Conservation (phyloP, 768 basidiomycete species). For the Boletellus emodensis region DNA sequence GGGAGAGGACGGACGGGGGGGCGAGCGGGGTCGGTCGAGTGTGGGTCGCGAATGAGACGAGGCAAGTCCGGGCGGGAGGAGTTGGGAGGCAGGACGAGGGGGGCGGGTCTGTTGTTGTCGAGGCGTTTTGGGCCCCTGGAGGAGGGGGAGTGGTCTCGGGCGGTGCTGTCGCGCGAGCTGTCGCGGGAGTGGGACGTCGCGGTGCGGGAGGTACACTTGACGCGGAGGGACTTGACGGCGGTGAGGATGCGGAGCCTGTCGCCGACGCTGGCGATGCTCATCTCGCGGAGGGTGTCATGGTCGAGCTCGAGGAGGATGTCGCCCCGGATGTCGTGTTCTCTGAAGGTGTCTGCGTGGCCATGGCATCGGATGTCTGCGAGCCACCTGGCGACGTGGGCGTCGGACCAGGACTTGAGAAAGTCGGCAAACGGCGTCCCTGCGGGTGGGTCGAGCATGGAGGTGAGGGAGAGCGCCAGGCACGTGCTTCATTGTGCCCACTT, state of each 20-base stretch:
- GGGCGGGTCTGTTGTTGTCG: constrained; percentile 70
- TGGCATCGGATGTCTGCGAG: constrained; percentile 73
- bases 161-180: constrained; percentile 22
- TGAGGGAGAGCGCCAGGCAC: background rate
- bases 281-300: constrained; percentile 81
- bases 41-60: constrained; percentile 60
- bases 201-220: constrained; percentile 37
- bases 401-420: constrained; percentile 68
- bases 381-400: constrained; percentile 72
- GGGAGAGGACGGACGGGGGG: constrained; percentile 28
- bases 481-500: background rate
- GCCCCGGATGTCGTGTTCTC: constrained; percentile 85
- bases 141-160: constrained; percentile 22
- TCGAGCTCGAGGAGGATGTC: constrained; percentile 91
- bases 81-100: constrained; percentile 65
- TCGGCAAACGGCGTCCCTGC: constrained; percentile 55
- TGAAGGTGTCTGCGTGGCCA: constrained; percentile 65
- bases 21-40: constrained; percentile 21
- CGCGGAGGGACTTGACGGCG: constrained; percentile 76
- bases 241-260: constrained; percentile 85
- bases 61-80: constrained; percentile 62
- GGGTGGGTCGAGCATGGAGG: constrained; percentile 51
- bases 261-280: constrained; percentile 86
- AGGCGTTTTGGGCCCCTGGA: constrained; percentile 38
- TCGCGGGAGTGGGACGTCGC: constrained; percentile 26